phyloP scores from a whole-genome alignment of 192 early-diverging fungal species.

The Coemansia erecta region DNA sequence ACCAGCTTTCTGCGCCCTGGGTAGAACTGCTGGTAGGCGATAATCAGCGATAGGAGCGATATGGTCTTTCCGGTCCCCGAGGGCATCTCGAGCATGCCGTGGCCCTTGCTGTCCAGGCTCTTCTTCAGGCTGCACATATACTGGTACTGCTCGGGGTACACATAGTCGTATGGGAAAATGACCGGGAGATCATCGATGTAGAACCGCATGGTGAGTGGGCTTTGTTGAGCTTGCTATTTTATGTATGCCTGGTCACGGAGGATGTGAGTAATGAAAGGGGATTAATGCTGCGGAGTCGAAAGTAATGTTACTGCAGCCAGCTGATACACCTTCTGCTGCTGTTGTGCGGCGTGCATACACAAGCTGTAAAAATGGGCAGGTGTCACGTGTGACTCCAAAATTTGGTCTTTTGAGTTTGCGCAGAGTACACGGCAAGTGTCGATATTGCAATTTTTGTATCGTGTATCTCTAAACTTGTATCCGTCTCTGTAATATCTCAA shows the following conservation, averaged over 20 bases:
- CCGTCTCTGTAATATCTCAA: neutral
- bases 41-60: conserved; percentile 90
- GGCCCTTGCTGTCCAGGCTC: conserved; percentile 90
- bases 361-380: neutral
- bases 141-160: conserved; percentile 98
- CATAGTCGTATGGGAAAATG: conserved; percentile 97
- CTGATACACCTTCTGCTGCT: neutral
- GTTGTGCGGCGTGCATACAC: neutral
- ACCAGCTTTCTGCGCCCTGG: conserved; percentile 93
- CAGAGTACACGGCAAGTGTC: neutral
- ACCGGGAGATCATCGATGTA: conserved; percentile 72
- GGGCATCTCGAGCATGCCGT: conserved; percentile 98
- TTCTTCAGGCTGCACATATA: conserved; percentile 97
- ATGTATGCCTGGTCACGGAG: neutral
- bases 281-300: too few species aligned
- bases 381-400: neutral
- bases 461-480: neutral
- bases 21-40: conserved; percentile 92
- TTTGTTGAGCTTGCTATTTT: neutral
- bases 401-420: too few species aligned
- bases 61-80: conserved; percentile 99
- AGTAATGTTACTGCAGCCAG: too few species aligned
- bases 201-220: conserved; percentile 26
- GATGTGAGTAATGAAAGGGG: neutral
- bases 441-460: too few species aligned